phyloP scores from a whole-genome alignment of 768 basidiomycete species.

The Hypsizygus marmoreus region DNA sequence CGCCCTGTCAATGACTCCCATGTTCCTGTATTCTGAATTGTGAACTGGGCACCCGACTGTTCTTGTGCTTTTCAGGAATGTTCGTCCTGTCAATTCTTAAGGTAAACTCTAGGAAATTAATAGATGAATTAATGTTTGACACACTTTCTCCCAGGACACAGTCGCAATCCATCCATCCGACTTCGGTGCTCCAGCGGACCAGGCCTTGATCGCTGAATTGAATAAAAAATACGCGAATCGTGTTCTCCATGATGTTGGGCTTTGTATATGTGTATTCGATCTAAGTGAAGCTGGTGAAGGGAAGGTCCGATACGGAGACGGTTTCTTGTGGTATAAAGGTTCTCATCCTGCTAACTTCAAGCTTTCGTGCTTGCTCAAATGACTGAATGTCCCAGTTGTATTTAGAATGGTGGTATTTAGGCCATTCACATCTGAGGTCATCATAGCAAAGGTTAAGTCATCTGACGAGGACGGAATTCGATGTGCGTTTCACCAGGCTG shows the following conservation, averaged over 20 bases:
- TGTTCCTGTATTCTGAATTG: constrained; percentile 11
- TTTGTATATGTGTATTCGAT: constrained; percentile 91
- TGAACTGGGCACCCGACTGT: neutral
- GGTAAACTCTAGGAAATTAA: constrained; percentile 15
- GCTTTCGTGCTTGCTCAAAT: neutral
- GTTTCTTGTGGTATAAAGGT: constrained; percentile 95
- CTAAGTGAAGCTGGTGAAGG: constrained; percentile 86
- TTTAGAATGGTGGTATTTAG: constrained; percentile 91
- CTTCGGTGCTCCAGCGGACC: constrained; percentile 75
- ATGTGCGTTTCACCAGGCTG: constrained; percentile 47
- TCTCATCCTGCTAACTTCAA: constrained; percentile 14
- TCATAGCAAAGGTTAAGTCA: constrained; percentile 86
- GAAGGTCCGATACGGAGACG: constrained; percentile 92
- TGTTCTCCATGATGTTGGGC: constrained; percentile 86
- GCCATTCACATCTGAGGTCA: constrained; percentile 87
- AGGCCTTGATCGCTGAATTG: constrained; percentile 81
- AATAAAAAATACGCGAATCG: constrained; percentile 97
- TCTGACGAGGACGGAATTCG: constrained; percentile 85
- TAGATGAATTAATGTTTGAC: constrained; percentile 3
- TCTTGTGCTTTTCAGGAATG: constrained; percentile 35
- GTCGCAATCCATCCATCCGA: constrained; percentile 87
- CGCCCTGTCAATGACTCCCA: neutral
- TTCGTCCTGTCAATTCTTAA: constrained; percentile 51
- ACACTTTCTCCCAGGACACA: constrained; percentile 64
- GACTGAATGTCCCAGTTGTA: constrained; percentile 52